Evolutionary conservation across 2,329 filamentous ascomycete species (phyloP).

Genomic region (Endocalyx cinctus): DNA sequence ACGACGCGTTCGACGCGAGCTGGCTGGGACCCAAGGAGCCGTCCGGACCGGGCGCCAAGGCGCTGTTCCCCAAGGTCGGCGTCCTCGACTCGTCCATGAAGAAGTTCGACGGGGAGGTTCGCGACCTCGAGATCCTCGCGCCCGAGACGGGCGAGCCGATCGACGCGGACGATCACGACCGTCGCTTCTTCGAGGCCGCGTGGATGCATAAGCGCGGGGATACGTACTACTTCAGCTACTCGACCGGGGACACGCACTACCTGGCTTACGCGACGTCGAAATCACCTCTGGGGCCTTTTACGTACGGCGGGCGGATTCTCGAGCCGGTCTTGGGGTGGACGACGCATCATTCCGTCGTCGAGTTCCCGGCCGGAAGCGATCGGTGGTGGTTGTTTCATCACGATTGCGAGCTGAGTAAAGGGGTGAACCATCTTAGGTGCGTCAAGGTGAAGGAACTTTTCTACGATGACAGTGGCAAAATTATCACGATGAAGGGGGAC

Average conservation of each 20-base stretch:
- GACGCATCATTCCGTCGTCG: constrained; percentile 74
- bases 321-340: constrained; percentile 79
- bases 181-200: constrained; percentile 75
- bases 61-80: constrained; percentile 64
- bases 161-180: constrained; percentile 63
- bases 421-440: constrained; percentile 65
- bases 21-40: constrained; percentile 58
- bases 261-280: constrained; percentile 64
- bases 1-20: constrained; percentile 47
- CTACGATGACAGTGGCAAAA: constrained; percentile 62
- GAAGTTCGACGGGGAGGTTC: constrained; percentile 49
- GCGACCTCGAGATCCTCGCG: constrained; percentile 61
- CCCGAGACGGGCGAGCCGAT: constrained; percentile 56
- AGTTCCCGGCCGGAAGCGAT: constrained; percentile 65
- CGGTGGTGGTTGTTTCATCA: constrained; percentile 75
- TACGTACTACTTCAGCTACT: constrained; percentile 73
- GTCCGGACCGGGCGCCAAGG: constrained; percentile 46
- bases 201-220: constrained; percentile 72
- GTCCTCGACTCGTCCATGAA: constrained; percentile 62
- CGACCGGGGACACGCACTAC: constrained; percentile 73
- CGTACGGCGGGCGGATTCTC: constrained; percentile 64
- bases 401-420: constrained; percentile 63
- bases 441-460: constrained; percentile 74
- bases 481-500: constrained; percentile 37
- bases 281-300: constrained; percentile 66